Evolutionary conservation across 257 asterid species (phyloP).

Genomic region (Verbascum thapsus): DNA sequence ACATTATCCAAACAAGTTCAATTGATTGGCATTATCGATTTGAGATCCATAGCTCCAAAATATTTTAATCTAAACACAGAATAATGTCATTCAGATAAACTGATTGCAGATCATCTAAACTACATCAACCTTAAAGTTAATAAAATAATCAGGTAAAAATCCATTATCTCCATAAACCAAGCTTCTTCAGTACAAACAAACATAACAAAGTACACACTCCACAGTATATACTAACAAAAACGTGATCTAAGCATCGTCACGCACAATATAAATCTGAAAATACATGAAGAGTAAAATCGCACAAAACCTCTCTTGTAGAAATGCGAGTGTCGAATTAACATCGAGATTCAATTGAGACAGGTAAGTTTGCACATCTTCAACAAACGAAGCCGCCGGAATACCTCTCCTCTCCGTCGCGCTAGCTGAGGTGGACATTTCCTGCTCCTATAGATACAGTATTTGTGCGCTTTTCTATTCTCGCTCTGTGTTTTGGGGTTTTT

Average conservation of each 20-base stretch:
- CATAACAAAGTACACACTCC: conserved; percentile 9
- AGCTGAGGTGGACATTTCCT: conserved; percentile 50
- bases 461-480: not conserved
- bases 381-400: conserved; percentile 90
- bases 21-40: too few species aligned
- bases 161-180: not conserved
- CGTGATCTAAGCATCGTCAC: not conserved
- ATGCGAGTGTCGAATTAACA: conserved; percentile 81
- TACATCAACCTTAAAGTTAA: too few species aligned
- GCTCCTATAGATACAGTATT: conserved; percentile 28
- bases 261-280: not conserved
- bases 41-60: too few species aligned
- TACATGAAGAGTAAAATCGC: not conserved
- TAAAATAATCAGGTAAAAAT: not conserved
- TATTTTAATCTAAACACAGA: too few species aligned
- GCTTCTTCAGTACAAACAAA: not conserved
- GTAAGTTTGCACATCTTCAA: conserved; percentile 85
- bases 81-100: too few species aligned
- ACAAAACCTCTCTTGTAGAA: conserved; percentile 86
- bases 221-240: not conserved
- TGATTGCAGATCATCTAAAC: too few species aligned
- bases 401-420: conserved; percentile 71
- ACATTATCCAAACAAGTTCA: too few species aligned
- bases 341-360: conserved; percentile 71
- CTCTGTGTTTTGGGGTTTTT: not conserved